phyloP scores from a whole-genome alignment of 1,284 basidiomycete species.

The Austroboletus niveus region DNA sequence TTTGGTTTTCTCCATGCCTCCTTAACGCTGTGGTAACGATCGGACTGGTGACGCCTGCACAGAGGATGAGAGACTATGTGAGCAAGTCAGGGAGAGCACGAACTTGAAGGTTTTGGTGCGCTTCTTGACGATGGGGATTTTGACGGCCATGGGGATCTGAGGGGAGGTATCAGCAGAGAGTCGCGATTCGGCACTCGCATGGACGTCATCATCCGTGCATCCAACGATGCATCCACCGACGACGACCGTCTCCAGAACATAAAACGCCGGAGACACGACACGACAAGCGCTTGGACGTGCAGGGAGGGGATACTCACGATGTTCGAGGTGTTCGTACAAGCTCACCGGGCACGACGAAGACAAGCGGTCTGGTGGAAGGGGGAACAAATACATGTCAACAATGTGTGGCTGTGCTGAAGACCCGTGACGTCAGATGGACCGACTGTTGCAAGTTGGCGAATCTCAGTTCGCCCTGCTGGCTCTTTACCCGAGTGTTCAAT shows the following conservation, averaged over 20 bases:
- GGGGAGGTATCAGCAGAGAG: constrained; percentile 17
- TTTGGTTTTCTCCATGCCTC: constrained; percentile 98
- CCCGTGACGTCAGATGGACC: not conserved
- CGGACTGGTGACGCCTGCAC: constrained; percentile 90
- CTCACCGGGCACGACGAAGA: not conserved
- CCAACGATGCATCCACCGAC: constrained; percentile 33
- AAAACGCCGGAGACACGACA: not conserved
- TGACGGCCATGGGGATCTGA: constrained; percentile 74
- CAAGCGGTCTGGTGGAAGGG: not conserved
- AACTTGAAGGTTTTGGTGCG: constrained; percentile 94
- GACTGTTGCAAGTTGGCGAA: not conserved
- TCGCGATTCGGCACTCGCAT: constrained; percentile 1
- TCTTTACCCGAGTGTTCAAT: not conserved
- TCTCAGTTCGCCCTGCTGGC: too few relatives aligned
- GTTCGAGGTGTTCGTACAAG: constrained; percentile 35
- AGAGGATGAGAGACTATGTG: constrained; percentile 17
- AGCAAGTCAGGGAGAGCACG: constrained; percentile 30
- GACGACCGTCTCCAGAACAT: not conserved
- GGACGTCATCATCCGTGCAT: constrained; percentile 28
- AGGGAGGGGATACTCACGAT: constrained; percentile 36
- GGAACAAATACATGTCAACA: constrained; percentile 26
- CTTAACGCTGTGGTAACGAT: constrained; percentile 93
- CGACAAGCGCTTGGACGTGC: not conserved
- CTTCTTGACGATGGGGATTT: constrained; percentile 94
- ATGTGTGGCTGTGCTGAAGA: constrained; percentile 24